These are phyloP conservation scores for Talinum fruticosum DNA, from an alignment of 148 eudicot species.

Conservation along the genomic window DNA sequence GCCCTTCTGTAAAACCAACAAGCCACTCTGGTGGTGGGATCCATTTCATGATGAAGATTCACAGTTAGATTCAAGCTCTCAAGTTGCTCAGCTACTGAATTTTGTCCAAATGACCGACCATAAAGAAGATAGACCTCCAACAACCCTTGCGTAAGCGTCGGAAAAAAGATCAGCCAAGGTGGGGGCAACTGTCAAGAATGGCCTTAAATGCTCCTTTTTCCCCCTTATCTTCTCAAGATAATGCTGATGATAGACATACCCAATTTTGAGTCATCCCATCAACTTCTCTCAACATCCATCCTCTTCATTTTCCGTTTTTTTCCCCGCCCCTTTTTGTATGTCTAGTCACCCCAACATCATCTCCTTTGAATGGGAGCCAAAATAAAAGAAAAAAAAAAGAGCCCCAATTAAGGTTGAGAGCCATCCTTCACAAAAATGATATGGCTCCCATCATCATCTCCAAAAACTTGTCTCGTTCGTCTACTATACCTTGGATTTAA, in stretches of 20 bases:
- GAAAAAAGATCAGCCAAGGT: neutral
- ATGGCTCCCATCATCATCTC: neutral
- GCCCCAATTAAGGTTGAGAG: neutral
- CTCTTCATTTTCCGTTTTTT: neutral
- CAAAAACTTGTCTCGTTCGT: neutral
- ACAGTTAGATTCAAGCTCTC: neutral
- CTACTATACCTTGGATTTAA: neutral
- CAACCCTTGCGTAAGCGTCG: neutral
- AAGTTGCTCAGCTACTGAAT: conserved; percentile 10
- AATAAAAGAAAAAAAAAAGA: neutral
- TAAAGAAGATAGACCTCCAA: neutral
- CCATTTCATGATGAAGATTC: neutral
- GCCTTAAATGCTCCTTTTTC: conserved; percentile 11
- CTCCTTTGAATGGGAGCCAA: neutral
- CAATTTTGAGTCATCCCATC: conserved; percentile 8
- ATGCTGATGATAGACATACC: neutral
- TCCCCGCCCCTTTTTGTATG: neutral
- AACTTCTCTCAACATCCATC: conserved; percentile 8
- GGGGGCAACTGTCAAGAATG: conserved; percentile 5
- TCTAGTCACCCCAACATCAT: neutral
- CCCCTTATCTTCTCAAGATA: conserved; percentile 12
- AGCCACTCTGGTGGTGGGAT: neutral
- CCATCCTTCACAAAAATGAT: neutral
- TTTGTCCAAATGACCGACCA: neutral
- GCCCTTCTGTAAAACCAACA: neutral